Conservation (phyloP, 208 protist genomes). For the Trypanosoma rangeli region DNA sequence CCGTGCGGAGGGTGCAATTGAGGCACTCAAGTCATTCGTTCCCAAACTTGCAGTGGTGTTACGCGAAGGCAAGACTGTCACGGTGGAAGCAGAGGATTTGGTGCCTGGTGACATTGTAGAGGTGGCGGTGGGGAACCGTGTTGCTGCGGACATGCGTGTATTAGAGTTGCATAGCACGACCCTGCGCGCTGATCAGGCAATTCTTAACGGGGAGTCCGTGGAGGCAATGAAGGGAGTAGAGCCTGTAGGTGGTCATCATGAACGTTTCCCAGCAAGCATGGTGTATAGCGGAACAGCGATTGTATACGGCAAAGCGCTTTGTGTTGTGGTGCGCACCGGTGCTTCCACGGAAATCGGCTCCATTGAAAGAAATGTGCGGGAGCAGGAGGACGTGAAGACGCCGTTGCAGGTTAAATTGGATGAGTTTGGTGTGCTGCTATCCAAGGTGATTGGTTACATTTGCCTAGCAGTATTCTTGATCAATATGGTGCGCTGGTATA, state of each 20-base stretch:
- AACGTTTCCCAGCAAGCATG: constrained; percentile 87
- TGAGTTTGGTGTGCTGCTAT: constrained; percentile 94
- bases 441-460: constrained; percentile 89
- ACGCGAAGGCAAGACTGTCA: constrained; percentile 54
- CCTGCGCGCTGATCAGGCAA: constrained; percentile 87
- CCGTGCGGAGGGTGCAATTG: constrained; percentile 91
- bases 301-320: constrained; percentile 86
- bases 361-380: constrained; percentile 88
- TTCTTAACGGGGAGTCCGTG: constrained; percentile 95
- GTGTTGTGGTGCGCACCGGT: constrained; percentile 94
- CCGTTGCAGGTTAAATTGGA: constrained; percentile 96
- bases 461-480: constrained; percentile 90
- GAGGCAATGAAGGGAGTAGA: constrained; percentile 71
- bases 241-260: constrained; percentile 29
- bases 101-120: constrained; percentile 96
- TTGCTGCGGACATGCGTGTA: constrained; percentile 95
- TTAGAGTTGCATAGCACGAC: constrained; percentile 87
- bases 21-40: constrained; percentile 77
- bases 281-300: constrained; percentile 94
- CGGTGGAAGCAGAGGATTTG: constrained; percentile 74
- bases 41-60: constrained; percentile 65
- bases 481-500: constrained; percentile 85
- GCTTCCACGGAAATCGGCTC: constrained; percentile 92
- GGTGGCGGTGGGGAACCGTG: constrained; percentile 92
- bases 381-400: constrained; percentile 90